These are phyloP conservation scores for Tilletia horrida DNA, from an alignment of 1,284 basidiomycete genomes.

Conservation along the genomic window DNA sequence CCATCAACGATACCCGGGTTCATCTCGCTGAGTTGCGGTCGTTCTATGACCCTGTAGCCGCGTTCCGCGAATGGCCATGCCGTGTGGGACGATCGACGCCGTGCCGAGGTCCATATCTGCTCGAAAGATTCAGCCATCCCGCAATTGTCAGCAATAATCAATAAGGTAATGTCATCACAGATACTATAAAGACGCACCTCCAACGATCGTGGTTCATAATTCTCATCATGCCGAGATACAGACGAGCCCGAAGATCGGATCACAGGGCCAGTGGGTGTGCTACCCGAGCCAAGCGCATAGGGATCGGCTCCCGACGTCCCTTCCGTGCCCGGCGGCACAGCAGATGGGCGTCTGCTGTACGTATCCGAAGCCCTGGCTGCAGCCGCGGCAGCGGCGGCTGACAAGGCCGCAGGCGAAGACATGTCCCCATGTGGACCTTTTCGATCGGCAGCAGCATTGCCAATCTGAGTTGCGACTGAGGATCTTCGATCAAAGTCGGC, in stretches of 20 bases:
- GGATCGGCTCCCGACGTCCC: neutral
- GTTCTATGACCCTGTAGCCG: slow-evolving; percentile 73
- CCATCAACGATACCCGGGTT: slow-evolving; percentile 83
- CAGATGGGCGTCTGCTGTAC: too few species aligned
- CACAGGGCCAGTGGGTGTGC: neutral
- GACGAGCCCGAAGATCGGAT: too few species aligned
- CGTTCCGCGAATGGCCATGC: slow-evolving; percentile 84
- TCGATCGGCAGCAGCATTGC: neutral
- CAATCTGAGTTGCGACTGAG: slow-evolving; percentile 23
- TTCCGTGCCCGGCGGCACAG: neutral
- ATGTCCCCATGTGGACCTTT: neutral
- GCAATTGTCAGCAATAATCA: too few species aligned
- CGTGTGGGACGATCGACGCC: slow-evolving; percentile 86
- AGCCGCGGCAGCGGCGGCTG: neutral
- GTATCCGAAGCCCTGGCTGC: neutral
- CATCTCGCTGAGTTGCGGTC: slow-evolving; percentile 93
- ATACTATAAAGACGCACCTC: too few species aligned
- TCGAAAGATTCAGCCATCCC: neutral
- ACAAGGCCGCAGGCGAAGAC: neutral
- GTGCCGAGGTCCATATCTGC: slow-evolving; percentile 84
- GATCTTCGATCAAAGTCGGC: slow-evolving; percentile 23
- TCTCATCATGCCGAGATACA: too few species aligned
- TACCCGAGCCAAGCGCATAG: neutral
- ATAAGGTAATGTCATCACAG: too few species aligned
- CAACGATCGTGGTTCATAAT: too few species aligned